phyloP scores from a whole-genome alignment of 805 yeast species.

The Candida fluviatilis region DNA sequence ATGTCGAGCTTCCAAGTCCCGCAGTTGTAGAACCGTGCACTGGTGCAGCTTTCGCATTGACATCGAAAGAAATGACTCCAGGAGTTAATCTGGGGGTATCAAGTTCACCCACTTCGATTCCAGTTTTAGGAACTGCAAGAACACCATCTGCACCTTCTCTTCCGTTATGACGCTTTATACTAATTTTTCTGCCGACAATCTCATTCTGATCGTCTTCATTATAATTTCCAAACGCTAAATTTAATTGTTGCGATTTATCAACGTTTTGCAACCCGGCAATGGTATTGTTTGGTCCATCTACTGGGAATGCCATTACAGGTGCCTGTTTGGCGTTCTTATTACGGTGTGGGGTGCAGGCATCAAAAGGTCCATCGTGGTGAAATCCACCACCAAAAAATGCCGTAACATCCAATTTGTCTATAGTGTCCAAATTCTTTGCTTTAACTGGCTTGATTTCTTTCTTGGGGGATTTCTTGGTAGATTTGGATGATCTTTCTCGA shows the following conservation, averaged over 20 bases:
- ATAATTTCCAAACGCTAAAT: constrained; percentile 72
- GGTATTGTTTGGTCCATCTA: constrained; percentile 88
- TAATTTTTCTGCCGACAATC: constrained; percentile 27
- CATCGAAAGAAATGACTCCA: constrained; percentile 63
- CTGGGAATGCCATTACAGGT: constrained; percentile 94
- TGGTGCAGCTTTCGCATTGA: constrained; percentile 60
- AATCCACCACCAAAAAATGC: constrained; percentile 91
- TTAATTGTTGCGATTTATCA: constrained; percentile 50
- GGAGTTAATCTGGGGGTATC: constrained; percentile 47
- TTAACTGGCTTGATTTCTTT: constrained; percentile 43
- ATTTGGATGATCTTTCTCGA: constrained; percentile 16
- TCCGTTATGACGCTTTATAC: constrained; percentile 7
- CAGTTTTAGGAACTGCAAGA: constrained; percentile 6
- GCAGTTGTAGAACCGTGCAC: constrained; percentile 83
- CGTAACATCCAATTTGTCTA: constrained; percentile 93
- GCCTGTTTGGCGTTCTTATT: constrained; percentile 73
- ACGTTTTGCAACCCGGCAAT: constrained; percentile 61
- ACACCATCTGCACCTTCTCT: background rate
- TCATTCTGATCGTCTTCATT: constrained; percentile 44
- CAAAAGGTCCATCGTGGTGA: constrained; percentile 99
- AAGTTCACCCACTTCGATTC: constrained; percentile 7
- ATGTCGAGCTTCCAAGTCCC: constrained; percentile 90
- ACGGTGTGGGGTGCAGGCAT: constrained; percentile 96
- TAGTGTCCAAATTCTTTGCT: constrained; percentile 82
- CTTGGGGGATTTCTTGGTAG: constrained; percentile 34